A percentile compares a stretch with the other conserved stretches of the same genome.
Evolutionary conservation across 2,329 filamentous ascomycete species (phyloP).

Genomic region (Phialophora chinensis): DNA sequence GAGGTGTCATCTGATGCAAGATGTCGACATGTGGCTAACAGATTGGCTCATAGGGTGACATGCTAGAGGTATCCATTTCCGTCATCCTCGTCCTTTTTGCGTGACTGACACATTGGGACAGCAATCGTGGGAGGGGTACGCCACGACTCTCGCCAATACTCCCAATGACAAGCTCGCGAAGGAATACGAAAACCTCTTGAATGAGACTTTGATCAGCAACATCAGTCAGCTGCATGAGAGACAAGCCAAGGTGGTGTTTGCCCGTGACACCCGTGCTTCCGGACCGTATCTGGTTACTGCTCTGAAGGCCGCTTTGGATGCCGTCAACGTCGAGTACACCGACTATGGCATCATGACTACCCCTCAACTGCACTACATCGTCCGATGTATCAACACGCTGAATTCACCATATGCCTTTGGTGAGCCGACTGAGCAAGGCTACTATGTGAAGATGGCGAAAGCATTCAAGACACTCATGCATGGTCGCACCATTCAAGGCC

Average conservation of each 20-base stretch:
- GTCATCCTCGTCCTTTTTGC: constrained; percentile 8
- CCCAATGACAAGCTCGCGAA: constrained; percentile 75
- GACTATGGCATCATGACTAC: constrained; percentile 94
- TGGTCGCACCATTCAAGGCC: constrained; percentile 73
- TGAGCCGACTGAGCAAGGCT: constrained; percentile 84
- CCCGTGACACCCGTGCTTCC: constrained; percentile 90
- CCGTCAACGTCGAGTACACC: constrained; percentile 73
- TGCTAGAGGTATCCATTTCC: constrained; percentile 74
- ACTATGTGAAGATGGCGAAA: constrained; percentile 87
- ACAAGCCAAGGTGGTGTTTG: constrained; percentile 82
- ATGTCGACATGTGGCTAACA: constrained; percentile 31
- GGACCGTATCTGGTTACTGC: constrained; percentile 82
- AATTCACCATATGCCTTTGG: constrained; percentile 87
- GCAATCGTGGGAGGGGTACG: constrained; percentile 86
- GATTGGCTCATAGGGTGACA: constrained; percentile 70
- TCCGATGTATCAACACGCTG: constrained; percentile 91
- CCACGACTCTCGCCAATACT: constrained; percentile 88
- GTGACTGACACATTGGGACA: constrained; percentile 43
- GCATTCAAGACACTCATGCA: constrained; percentile 86
- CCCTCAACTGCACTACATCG: constrained; percentile 96
- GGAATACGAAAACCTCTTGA: constrained; percentile 76
- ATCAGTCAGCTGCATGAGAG: constrained; percentile 61
- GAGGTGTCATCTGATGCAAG: constrained; percentile 35
- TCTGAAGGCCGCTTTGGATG: constrained; percentile 78
- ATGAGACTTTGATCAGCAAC: constrained; percentile 70